Base-by-base conservation (phyloP, 2,329 filamentous ascomycete genomes). In the Ceratocystis ficicola region DNA sequence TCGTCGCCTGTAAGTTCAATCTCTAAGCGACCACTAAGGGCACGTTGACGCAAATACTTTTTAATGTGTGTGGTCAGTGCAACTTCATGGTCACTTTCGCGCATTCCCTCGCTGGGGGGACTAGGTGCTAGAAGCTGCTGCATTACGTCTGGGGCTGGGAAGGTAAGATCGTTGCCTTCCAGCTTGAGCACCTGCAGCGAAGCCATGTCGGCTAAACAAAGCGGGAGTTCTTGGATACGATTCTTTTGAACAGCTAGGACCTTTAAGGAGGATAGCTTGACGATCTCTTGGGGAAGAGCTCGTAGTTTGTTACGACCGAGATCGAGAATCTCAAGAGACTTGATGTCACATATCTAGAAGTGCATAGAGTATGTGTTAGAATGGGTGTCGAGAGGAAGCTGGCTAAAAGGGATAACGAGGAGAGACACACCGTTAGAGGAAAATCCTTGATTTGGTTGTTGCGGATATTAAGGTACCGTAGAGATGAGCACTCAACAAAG, bases 171-270 rank as follows among this genome's bases (percentile, higher is more conserved):
- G 71, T 96, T 96, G 59, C 90, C 90, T 67, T 93, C 88, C 44
- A 96, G 84, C 74, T 95, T 96, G 66, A 97, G 80, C 70, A 95
- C 88, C 73, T 93, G 89, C 67, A 97, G 77, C 65, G 90, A 94
- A 66, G 83, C 86, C 88, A 96, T 95, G 69, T 96, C 91, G 65
- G 89, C 90, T 25, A 97, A 77, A 69, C 89, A 92, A 5, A 89
- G 77, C 1, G 93, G 93, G 20, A 97, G 78, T 70, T 92, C 87
- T 69, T 90, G 86, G 70, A 97, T 90, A 68, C 87, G 84, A 74
- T 96, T 96, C 73, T 89, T 89, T 70, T 89, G 88, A 44, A 96
- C 83, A 1, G 91, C 92, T 65, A 97, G 80, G 17, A 96, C 92
- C 73, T 95, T 95, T 69, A 97, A 78, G 1, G 90, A 95, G 4